Evolutionary conservation across 805 yeast genomes (phyloP).

Genomic region (Nakazawaea populi): DNA sequence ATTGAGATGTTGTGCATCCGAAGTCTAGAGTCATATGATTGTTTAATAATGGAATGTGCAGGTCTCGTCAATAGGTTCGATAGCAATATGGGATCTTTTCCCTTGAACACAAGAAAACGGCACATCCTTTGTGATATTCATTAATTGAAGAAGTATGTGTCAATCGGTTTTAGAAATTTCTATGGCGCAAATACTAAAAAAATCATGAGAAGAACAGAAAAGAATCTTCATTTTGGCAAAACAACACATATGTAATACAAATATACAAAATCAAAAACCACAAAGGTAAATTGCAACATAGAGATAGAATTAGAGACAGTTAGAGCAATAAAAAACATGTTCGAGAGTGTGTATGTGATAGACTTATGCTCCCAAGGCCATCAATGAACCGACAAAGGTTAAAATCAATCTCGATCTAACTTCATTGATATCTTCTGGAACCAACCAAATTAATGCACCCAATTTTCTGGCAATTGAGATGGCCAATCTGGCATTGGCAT

Average conservation of each 20-base stretch:
- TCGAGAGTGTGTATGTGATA: neutral
- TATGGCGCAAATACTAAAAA: no score
- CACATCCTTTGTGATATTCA: constrained; percentile 51
- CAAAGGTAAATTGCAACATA: neutral
- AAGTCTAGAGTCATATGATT: constrained; percentile 85
- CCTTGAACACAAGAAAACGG: constrained; percentile 86
- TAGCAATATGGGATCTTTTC: constrained; percentile 80
- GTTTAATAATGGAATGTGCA: constrained; percentile 95
- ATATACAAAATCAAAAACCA: constrained; percentile 3
- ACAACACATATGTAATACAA: neutral
- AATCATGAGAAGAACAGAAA: no score
- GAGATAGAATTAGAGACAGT: no score
- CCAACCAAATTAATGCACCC: constrained; percentile 97
- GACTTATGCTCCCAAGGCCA: constrained; percentile 45
- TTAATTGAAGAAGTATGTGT: no score
- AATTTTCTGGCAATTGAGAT: constrained; percentile 97
- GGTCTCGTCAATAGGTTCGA: constrained; percentile 89
- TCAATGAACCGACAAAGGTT: constrained; percentile 92
- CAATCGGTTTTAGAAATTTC: no score
- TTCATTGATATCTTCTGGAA: constrained; percentile 99
- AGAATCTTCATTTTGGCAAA: neutral
- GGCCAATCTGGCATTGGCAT: constrained; percentile 94
- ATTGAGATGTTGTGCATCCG: constrained; percentile 89
- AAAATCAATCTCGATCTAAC: constrained; percentile 90
- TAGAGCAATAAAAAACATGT: no score